These are phyloP conservation scores for Porodaedalea pini DNA, from an alignment of 1,284 basidiomycete species.

Conservation along the genomic window DNA sequence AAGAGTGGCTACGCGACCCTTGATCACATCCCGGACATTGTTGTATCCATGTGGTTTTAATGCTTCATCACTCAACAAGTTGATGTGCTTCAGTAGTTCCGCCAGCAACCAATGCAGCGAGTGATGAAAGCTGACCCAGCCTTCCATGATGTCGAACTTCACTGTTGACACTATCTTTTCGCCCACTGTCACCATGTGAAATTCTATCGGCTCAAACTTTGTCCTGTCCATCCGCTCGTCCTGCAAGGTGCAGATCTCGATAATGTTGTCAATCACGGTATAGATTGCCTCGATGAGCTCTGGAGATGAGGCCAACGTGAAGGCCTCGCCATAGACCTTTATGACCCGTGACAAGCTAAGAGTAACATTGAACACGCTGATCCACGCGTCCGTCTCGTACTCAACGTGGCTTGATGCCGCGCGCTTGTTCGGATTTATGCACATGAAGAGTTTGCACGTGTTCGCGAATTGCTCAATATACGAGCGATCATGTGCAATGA, in stretches of 20 bases:
- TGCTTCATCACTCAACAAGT: constrained; percentile 55
- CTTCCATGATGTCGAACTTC: constrained; percentile 75
- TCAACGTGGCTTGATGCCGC: constrained; percentile 82
- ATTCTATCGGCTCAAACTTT: constrained; percentile 58
- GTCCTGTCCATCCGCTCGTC: constrained; percentile 63
- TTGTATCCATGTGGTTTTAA: constrained; percentile 48
- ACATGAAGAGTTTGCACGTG: constrained; percentile 86
- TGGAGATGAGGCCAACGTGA: constrained; percentile 50
- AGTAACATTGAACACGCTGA: constrained; percentile 89
- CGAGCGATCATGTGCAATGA: constrained; percentile 64
- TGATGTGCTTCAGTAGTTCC: constrained; percentile 83
- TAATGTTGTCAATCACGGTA: constrained; percentile 69
- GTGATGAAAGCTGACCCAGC: constrained; percentile 92
- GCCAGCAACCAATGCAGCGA: constrained; percentile 90
- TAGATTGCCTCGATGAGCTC: constrained; percentile 69
- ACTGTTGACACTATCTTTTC: constrained; percentile 59
- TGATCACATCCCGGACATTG: constrained; percentile 60
- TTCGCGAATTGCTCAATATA: constrained; percentile 57
- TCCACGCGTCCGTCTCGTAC: constrained; percentile 93
- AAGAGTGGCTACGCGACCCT: constrained; percentile 55
- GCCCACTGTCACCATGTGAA: constrained; percentile 66
- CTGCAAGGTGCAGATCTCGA: constrained; percentile 63
- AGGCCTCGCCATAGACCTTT: constrained; percentile 85
- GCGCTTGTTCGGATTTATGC: constrained; percentile 86
- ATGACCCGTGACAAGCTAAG: constrained; percentile 84